These are phyloP conservation scores for Sporothrix curviconia DNA, from an alignment of 2,329 filamentous ascomycete genomes.

Conservation along the genomic window DNA sequence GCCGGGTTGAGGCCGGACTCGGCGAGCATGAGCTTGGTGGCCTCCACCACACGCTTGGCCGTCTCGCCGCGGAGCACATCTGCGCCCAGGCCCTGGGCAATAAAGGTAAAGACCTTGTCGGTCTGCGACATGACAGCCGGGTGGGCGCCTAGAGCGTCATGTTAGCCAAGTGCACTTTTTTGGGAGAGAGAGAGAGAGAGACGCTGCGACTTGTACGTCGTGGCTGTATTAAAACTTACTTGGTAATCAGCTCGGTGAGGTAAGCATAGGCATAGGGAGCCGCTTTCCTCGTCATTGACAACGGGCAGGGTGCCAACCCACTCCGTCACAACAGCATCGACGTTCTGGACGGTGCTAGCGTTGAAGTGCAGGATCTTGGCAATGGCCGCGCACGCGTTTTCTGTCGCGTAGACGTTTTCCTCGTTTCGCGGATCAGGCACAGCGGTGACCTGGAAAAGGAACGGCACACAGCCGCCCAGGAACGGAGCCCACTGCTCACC, in stretches of 20 bases:
- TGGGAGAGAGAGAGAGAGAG: background rate
- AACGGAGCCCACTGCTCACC: conserved; percentile 84
- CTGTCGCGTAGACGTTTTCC: conserved; percentile 93
- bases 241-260: conserved; percentile 81
- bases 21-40: conserved; percentile 71
- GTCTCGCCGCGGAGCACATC: conserved; percentile 84
- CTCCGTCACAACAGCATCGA: conserved; percentile 67
- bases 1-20: conserved; percentile 68
- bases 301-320: conserved; percentile 92
- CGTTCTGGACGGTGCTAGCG: conserved; percentile 64
- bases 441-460: conserved; percentile 77
- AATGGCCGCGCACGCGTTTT: conserved; percentile 93
- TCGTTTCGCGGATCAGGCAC: conserved; percentile 77
- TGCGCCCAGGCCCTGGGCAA: conserved; percentile 83
- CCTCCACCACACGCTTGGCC: conserved; percentile 66
- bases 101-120: conserved; percentile 73
- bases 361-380: conserved; percentile 96
- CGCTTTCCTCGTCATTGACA: conserved; percentile 90
- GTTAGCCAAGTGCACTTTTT: background rate
- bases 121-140: conserved; percentile 71
- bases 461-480: conserved; percentile 69
- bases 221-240: conserved; percentile 57
- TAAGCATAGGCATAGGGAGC: conserved; percentile 94
- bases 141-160: conserved; percentile 61
- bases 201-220: background rate